phyloP scores from a whole-genome alignment of 1,139 yeast species.

The Suhomyces yuchorum region DNA sequence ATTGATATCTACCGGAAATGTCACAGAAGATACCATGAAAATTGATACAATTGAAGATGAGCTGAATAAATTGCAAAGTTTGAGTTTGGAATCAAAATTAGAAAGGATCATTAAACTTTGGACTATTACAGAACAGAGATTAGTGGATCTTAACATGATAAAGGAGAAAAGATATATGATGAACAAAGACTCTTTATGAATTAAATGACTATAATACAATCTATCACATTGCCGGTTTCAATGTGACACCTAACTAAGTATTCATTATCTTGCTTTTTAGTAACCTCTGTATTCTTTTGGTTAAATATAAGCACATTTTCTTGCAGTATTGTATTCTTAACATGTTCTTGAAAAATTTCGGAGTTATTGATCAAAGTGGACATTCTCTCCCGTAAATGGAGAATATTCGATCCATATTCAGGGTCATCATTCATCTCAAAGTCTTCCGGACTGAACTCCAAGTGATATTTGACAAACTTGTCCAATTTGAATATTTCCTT shows the following conservation, averaged over 20 bases:
- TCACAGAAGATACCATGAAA: slow-evolving; percentile 15
- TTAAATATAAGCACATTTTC: slow-evolving; percentile 34
- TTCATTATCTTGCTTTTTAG: slow-evolving; percentile 36
- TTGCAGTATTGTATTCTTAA: not conserved
- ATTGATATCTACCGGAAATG: slow-evolving; percentile 8
- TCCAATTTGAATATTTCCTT: slow-evolving; percentile 25
- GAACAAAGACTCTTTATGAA: slow-evolving; percentile 18
- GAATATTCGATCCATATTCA: slow-evolving; percentile 70
- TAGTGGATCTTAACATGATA: slow-evolving; percentile 40
- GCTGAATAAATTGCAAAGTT: slow-evolving; percentile 25
- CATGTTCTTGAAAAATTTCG: slow-evolving; percentile 14
- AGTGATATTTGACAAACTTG: slow-evolving; percentile 58
- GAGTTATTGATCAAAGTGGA: slow-evolving; percentile 57
- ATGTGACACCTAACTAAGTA: slow-evolving; percentile 63
- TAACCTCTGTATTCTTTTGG: slow-evolving; percentile 30
- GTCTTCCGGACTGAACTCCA: slow-evolving; percentile 84
- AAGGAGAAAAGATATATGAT: slow-evolving; percentile 31
- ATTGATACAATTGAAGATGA: slow-evolving; percentile 32
- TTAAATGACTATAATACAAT: slow-evolving; percentile 41
- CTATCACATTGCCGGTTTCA: slow-evolving; percentile 66
- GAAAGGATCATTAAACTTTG: slow-evolving; percentile 60
- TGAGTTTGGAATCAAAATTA: slow-evolving; percentile 49
- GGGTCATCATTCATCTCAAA: slow-evolving; percentile 58
- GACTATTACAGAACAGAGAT: slow-evolving; percentile 60
- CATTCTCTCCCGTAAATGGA: slow-evolving; percentile 57